phyloP scores from a whole-genome alignment of 1,284 basidiomycete species.

The Ceratobasidium papillatum region DNA sequence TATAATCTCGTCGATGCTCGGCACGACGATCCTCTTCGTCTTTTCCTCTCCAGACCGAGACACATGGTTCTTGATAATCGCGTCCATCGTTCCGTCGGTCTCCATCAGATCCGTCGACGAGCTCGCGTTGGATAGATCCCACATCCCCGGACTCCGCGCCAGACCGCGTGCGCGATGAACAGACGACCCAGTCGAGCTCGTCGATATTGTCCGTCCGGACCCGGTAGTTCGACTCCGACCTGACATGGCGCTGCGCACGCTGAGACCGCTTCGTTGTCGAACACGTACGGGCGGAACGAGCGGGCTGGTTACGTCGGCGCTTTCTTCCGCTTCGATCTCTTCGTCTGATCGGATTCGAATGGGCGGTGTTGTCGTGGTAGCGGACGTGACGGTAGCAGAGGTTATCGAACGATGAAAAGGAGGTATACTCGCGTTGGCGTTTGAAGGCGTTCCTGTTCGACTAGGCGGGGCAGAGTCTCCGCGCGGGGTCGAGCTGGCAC shows the following conservation, averaged over 20 bases:
- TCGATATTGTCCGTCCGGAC: conserved; percentile 29
- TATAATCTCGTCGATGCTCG: conserved; percentile 86
- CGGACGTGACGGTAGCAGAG: neutral
- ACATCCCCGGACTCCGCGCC: conserved; percentile 36
- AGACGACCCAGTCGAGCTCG: conserved; percentile 30
- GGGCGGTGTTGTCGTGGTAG: neutral
- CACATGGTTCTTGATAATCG: conserved; percentile 11
- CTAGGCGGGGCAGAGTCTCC: conserved; percentile 8
- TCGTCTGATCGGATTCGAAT: conserved; percentile 58
- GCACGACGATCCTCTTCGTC: conserved; percentile 58
- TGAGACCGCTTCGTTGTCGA: conserved; percentile 29
- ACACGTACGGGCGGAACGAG: conserved; percentile 36
- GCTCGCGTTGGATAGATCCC: conserved; percentile 30
- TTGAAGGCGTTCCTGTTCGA: conserved; percentile 15
- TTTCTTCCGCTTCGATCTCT: conserved; percentile 65
- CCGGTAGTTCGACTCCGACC: neutral
- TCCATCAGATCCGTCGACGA: conserved; percentile 17
- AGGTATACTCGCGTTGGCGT: neutral
- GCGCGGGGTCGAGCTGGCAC: conserved; percentile 7
- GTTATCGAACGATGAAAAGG: neutral
- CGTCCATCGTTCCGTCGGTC: conserved; percentile 11
- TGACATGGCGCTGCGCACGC: conserved; percentile 16
- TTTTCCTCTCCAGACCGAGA: conserved; percentile 6
- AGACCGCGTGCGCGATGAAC: conserved; percentile 12
- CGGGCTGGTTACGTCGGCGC: conserved; percentile 49